Evolutionary conservation across 176 grass and related monocot genomes (phyloP).

Genomic region (Metroxylon sagu): DNA sequence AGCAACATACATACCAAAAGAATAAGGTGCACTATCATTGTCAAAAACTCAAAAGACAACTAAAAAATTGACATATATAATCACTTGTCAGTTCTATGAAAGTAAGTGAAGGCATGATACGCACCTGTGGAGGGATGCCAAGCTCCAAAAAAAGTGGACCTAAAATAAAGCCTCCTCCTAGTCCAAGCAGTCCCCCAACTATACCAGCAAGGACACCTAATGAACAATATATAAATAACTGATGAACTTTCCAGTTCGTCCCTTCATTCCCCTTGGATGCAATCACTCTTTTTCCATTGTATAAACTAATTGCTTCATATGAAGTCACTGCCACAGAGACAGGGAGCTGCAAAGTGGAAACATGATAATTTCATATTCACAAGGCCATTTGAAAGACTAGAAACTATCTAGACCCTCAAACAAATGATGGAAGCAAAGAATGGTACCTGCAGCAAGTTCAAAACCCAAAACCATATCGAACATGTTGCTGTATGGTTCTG

Average conservation of each 20-base stretch:
- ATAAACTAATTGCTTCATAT: conserved; percentile 27
- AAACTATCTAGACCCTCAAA: background rate
- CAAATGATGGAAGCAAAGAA: background rate
- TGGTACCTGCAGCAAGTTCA: conserved; percentile 66
- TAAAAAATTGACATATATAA: no score
- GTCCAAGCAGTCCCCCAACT: no score
- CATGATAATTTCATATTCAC: background rate
- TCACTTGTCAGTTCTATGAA: no score
- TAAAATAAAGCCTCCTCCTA: no score
- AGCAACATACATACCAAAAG: no score
- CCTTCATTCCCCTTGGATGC: conserved; percentile 25
- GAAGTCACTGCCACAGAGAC: conserved; percentile 18
- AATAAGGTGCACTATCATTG: no score
- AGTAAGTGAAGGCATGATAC: no score
- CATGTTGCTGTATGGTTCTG: conserved; percentile 59
- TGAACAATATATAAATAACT: no score
- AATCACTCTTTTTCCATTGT: conserved; percentile 30
- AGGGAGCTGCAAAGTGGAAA: conserved; percentile 14
- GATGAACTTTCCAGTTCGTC: conserved; percentile 8
- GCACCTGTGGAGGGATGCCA: no score
- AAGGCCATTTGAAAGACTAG: background rate
- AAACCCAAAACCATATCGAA: conserved; percentile 52
- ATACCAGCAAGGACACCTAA: no score
- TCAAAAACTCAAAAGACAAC: no score
- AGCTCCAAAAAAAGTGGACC: no score